Base-by-base conservation (phyloP, 1,284 basidiomycete genomes). In the Mycena citricolor region DNA sequence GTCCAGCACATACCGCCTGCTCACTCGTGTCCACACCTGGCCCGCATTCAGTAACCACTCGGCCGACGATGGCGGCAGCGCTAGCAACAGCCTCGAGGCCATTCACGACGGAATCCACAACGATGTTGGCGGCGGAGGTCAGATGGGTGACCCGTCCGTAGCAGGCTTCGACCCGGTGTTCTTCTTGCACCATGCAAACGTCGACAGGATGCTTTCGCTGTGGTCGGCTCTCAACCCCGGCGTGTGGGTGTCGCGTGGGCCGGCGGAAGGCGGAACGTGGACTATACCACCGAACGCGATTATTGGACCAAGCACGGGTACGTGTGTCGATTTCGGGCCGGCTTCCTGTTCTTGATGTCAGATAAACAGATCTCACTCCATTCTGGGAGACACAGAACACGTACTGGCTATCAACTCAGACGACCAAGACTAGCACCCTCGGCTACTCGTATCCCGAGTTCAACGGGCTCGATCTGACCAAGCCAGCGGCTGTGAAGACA, bases 121-220 rank as follows among this genome's bases (percentile, higher is more conserved):
- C 24, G 52, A 63, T 22, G 62, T 69, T 16, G 70, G 69, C 32
- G 67, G 72, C 0, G 61, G 56, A 31, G 74, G 74, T 10, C 70
- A 76, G 14, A 76, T 78, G 74, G 47, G 54, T 13, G 59, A 68
- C 45, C 60, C 66, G 8, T 44, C 61, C 49, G 49, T 64, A 11
- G 71, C 70, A 50, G 69, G 67, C 2, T 71, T 73, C 49, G 74
- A 76, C 51, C 73, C 73, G 2, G 68, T 74, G 42, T 76, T 76
- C 61, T 76, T 61, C 55, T 54, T 76, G 49, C 73, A 74, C 47
- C 74, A 76, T 50, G 52, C 57, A 39, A 70, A 75, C 33, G 68
- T 74, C 19, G 74, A 76, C 47, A 67, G 74, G n/a, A 12, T 73
- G 47, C 57, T 73, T 21, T 63, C 71, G 4, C 52, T 76, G 19